These are phyloP conservation scores for Penicillium sp. DNA, from an alignment of 2,329 filamentous ascomycete genomes.

Conservation along the genomic window DNA sequence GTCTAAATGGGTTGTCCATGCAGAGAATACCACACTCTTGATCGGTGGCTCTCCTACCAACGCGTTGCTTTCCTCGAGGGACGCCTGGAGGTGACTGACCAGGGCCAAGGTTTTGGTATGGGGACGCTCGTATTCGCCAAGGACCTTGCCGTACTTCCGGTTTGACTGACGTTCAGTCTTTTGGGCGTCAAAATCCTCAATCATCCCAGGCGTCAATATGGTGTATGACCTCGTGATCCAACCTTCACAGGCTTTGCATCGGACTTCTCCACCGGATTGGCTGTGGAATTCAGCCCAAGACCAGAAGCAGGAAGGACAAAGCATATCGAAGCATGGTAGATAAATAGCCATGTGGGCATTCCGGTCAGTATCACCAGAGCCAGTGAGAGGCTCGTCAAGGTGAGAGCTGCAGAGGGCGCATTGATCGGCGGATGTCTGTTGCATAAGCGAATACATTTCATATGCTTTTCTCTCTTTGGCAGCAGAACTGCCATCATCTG, in stretches of 20 bases:
- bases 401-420: slow-evolving; percentile 71
- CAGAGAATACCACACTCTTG: slow-evolving; percentile 93
- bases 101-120: slow-evolving; percentile 90
- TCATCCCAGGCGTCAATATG: slow-evolving; percentile 63
- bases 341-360: slow-evolving; percentile 65
- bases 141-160: slow-evolving; percentile 58
- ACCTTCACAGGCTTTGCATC: slow-evolving; percentile 69
- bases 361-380: slow-evolving; percentile 56
- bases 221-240: slow-evolving; percentile 66
- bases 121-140: slow-evolving; percentile 75
- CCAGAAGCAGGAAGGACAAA: slow-evolving; percentile 74
- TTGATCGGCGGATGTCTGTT: slow-evolving; percentile 73
- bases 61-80: slow-evolving; percentile 56
- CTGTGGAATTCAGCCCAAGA: slow-evolving; percentile 53
- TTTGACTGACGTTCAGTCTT: slow-evolving; percentile 57
- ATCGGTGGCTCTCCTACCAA: slow-evolving; percentile 68
- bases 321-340: slow-evolving; percentile 82
- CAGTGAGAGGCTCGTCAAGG: slow-evolving; percentile 55
- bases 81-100: slow-evolving; percentile 69
- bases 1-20: slow-evolving; percentile 94
- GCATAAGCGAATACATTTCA: slow-evolving; percentile 80
- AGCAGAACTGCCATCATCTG: slow-evolving; percentile 51
- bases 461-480: slow-evolving; percentile 74
- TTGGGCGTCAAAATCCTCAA: slow-evolving; percentile 54
- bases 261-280: slow-evolving; percentile 48